Evolutionary conservation across 768 basidiomycete genomes (phyloP).

Genomic region (Ramaria rubella): DNA sequence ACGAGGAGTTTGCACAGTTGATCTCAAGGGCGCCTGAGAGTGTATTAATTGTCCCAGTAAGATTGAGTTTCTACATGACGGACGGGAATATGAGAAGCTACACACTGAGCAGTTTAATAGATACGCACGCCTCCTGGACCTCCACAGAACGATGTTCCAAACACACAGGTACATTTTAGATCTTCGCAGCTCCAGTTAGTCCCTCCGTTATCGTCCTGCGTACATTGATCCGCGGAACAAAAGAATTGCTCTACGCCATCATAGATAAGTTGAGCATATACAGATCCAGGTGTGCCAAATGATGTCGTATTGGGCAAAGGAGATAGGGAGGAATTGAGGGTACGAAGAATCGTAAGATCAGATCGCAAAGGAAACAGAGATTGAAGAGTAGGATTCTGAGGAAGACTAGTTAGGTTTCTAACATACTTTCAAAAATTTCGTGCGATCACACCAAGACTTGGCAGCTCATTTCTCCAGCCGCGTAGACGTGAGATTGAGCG

Average conservation of each 20-base stretch:
- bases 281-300: conserved; percentile 45
- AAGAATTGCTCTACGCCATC: conserved; percentile 84
- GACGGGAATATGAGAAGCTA: neutral
- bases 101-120: conserved; percentile 5
- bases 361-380: conserved; percentile 63
- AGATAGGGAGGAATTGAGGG: conserved; percentile 59
- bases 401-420: neutral
- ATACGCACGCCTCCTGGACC: conserved; percentile 22
- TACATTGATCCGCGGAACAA: conserved; percentile 67
- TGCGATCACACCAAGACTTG: conserved; percentile 57
- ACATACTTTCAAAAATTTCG: conserved; percentile 2
- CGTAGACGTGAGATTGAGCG: conserved; percentile 59
- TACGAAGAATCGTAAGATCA: conserved; percentile 73
- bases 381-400: conserved; percentile 80
- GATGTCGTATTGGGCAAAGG: conserved; percentile 58
- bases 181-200: conserved; percentile 66
- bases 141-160: conserved; percentile 72
- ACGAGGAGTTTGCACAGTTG: conserved; percentile 46
- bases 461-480: conserved; percentile 81
- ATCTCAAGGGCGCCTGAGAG: conserved; percentile 63
- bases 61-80: conserved; percentile 28
- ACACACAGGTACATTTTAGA: conserved; percentile 67
- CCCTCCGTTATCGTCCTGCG: conserved; percentile 42
- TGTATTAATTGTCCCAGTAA: conserved; percentile 57
- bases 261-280: conserved; percentile 72